These are phyloP conservation scores for Adansonia digitata DNA, from an alignment of 345 rosid species.

Conservation along the genomic window DNA sequence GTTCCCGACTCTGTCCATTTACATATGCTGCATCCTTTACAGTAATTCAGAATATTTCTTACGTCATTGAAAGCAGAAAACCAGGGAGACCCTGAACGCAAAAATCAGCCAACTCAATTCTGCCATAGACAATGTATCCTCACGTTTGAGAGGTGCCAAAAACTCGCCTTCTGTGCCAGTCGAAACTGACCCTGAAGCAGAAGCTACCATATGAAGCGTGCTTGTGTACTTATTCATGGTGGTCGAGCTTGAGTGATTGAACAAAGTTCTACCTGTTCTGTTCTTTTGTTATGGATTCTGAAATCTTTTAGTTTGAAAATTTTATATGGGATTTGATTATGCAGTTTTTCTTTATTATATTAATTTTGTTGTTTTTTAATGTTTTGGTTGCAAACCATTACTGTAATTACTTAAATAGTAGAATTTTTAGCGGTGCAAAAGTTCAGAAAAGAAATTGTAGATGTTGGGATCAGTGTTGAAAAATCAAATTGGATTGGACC, in stretches of 20 bases:
- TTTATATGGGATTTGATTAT: background rate
- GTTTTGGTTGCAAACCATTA: background rate
- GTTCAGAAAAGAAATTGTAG: too few species aligned
- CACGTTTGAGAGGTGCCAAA: conserved; percentile 73
- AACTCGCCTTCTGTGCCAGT: conserved; percentile 35
- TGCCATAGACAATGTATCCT: conserved; percentile 92
- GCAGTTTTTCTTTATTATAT: background rate
- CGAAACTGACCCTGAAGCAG: conserved; percentile 67
- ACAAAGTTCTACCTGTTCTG: background rate
- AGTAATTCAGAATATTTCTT: background rate
- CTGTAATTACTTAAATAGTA: background rate
- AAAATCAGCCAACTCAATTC: conserved; percentile 84
- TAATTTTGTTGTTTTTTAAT: background rate
- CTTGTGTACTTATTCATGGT: too few species aligned
- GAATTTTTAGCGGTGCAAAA: too few species aligned
- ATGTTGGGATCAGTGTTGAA: too few species aligned
- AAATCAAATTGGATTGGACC: too few species aligned
- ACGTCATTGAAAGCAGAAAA: conserved; percentile 58
- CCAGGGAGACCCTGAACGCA: conserved; percentile 78
- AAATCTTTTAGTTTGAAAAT: background rate
- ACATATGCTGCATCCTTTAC: background rate
- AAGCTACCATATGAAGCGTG: conserved; percentile 57
- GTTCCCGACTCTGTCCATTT: background rate
- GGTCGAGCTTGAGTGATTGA: background rate
- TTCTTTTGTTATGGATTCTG: background rate